Conservation (phyloP, 805 yeast species). For the Wickerhamiella hasegawae region DNA sequence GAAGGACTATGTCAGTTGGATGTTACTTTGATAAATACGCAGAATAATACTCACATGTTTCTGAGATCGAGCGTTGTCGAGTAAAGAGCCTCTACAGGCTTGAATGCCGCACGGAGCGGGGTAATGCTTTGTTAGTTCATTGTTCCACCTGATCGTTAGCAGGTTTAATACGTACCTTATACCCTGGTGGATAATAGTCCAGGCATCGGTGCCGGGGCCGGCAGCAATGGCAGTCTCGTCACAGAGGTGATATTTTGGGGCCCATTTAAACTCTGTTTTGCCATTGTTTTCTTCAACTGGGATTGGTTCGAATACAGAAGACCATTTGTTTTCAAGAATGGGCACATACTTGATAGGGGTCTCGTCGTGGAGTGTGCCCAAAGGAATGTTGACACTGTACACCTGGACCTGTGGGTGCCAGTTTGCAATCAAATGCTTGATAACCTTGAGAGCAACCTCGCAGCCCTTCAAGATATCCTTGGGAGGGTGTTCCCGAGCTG, state of each 20-base stretch:
- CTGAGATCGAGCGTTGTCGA: too few relatives aligned
- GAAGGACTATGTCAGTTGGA: too few relatives aligned
- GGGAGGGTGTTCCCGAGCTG: slow-evolving; percentile 32
- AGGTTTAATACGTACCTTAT: too few relatives aligned
- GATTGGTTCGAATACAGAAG: slow-evolving; percentile 33
- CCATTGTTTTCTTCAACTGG: neutral
- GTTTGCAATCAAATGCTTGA: slow-evolving; percentile 38
- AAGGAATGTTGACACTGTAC: slow-evolving; percentile 74
- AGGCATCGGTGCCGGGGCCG: slow-evolving; percentile 45
- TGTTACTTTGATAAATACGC: too few relatives aligned
- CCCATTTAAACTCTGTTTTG: slow-evolving; percentile 46
- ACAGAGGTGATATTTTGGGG: slow-evolving; percentile 61
- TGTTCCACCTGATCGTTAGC: too few relatives aligned
- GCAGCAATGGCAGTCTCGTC: slow-evolving; percentile 34
- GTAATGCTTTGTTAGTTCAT: too few relatives aligned
- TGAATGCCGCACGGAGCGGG: slow-evolving; percentile 3
- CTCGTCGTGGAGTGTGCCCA: slow-evolving; percentile 37
- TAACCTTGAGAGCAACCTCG: slow-evolving; percentile 44
- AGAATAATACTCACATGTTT: too few relatives aligned
- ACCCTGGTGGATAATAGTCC: slow-evolving; percentile 45
- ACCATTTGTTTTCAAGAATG: slow-evolving; percentile 72
- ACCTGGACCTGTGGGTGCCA: slow-evolving; percentile 52
- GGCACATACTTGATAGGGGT: slow-evolving; percentile 62
- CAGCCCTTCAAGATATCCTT: slow-evolving; percentile 48
- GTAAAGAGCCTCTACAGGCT: too few relatives aligned